Base-by-base conservation (phyloP, 2,329 filamentous ascomycete species). In the Chaetomiaceae sp. region DNA sequence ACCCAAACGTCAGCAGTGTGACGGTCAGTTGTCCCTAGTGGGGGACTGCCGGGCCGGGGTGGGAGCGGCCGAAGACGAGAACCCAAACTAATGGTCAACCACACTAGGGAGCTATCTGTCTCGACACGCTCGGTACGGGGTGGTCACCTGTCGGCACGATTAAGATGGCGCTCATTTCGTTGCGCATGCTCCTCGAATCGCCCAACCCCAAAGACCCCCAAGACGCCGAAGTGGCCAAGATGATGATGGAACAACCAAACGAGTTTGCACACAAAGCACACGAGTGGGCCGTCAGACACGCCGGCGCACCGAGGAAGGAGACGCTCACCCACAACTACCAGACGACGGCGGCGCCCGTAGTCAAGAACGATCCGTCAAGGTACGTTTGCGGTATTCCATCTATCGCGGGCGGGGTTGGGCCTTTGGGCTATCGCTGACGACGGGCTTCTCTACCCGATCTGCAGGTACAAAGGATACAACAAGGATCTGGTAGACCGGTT, bases 141-240 rank as follows among this genome's bases (percentile, higher is more conserved):
- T 99, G 94, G 94, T 96, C 92, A 5, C 94, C 94, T 0, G 91
- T 99, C 21, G 81, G 96, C 56, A 99, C 92, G 13, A 92, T 99
- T 70, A 97, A 96, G 73, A 95, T 90, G 18, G 90, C 92, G 33
- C 82, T 99, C 41, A 84, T 99, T 54, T 96, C 91, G 25, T 79
- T 99, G 29, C 91, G 96, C 69, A 92, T 91, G 61, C 83, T 99
- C 16, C 87, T 99, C 65, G 90, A 90, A 72, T 89, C 86, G 16
- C 94, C 94, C 3, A 95, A 99, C 69, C 92, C 94, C 0, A 95
- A 92, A 64, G 94, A 99, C 61, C 94, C 94, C 0, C 94, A 99
- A 73, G 94, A 99, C 65, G 91, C 91, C 34, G 90, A 96, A 69
- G 94, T 97, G 1, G 94, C 94, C 21, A 84, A 81, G 64, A 95